Percentiles rank a stretch among this genome's conserved stretches.
Evolutionary conservation across 768 basidiomycete genomes (phyloP).

Genomic region (Mycena epipterygia): DNA sequence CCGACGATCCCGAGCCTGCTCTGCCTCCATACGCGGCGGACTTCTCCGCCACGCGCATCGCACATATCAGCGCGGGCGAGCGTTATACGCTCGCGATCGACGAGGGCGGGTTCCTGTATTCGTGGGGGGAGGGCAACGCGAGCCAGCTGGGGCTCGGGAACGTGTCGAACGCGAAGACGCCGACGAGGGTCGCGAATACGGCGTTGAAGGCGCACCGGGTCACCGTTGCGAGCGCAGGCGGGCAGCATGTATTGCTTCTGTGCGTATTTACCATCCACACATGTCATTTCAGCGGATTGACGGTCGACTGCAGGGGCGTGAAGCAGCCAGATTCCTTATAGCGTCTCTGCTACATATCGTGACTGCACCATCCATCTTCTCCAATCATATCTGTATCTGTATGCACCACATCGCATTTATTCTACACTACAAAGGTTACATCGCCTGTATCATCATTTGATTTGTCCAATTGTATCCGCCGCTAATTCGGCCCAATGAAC

Average conservation of each 20-base stretch:
- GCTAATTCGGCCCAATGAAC: constrained; percentile 87
- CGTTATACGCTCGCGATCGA: constrained; percentile 33
- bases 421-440: too few species aligned
- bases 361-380: too few species aligned
- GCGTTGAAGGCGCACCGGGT: constrained; percentile 20
- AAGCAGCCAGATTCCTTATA: constrained; percentile 5
- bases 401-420: too few species aligned
- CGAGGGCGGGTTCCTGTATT: constrained; percentile 21
- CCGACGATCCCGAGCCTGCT: constrained; percentile 7
- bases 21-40: constrained; percentile 4
- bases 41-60: constrained; percentile 28
- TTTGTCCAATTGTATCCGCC: background rate
- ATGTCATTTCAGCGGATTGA: background rate
- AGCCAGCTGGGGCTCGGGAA: constrained; percentile 34
- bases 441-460: background rate
- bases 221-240: constrained; percentile 24
- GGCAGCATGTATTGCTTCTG: constrained; percentile 30
- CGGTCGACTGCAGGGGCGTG: background rate
- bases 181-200: constrained; percentile 30
- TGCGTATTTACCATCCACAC: constrained; percentile 10
- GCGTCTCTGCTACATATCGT: too few species aligned
- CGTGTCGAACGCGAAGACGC: constrained; percentile 28
- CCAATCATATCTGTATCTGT: too few species aligned
- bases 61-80: constrained; percentile 25
- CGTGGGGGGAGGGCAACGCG: constrained; percentile 36